A percentile compares a stretch with the other conserved stretches of the same genome.
Conservation (phyloP, 768 basidiomycete genomes). For the Termitomyces sp. region DNA sequence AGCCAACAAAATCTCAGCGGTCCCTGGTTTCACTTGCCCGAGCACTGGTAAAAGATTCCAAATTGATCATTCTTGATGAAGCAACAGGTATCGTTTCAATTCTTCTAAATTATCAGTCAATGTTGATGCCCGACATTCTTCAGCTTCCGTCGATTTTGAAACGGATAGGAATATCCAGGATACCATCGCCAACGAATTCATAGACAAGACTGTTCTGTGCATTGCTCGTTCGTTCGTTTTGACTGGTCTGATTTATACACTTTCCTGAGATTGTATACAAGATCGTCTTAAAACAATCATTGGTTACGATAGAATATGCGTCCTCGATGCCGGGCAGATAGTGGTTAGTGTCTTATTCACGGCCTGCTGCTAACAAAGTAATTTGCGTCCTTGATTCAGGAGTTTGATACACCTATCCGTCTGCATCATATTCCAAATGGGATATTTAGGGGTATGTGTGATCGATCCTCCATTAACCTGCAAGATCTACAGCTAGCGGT, state of each 20-base stretch:
- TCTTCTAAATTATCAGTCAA: background rate
- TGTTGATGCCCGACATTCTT: background rate
- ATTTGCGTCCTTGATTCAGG: conserved; percentile 27
- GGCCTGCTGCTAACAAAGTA: background rate
- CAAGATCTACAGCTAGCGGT: conserved; percentile 54
- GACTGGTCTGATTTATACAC: background rate
- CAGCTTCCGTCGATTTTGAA: conserved; percentile 84
- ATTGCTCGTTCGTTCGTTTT: conserved; percentile 63
- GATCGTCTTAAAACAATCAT: conserved; percentile 87
- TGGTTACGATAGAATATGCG: conserved; percentile 83
- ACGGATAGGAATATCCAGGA: conserved; percentile 90
- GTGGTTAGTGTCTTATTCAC: conserved; percentile 37
- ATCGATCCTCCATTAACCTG: conserved; percentile 67
- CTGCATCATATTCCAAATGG: conserved; percentile 53
- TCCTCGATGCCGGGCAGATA: conserved; percentile 76
- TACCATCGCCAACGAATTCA: conserved; percentile 81
- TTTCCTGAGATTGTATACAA: conserved; percentile 16
- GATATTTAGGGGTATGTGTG: conserved; percentile 85
- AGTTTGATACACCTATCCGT: conserved; percentile 75
- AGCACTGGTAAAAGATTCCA: conserved; percentile 81
- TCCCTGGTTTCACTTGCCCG: conserved; percentile 84
- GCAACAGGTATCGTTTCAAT: conserved; percentile 48
- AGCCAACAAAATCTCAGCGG: conserved; percentile 37
- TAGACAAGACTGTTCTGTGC: conserved; percentile 78
- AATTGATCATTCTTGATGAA: conserved; percentile 85